Conservation (phyloP, 805 yeast genomes). For the Metschnikowia cerradonensis region DNA sequence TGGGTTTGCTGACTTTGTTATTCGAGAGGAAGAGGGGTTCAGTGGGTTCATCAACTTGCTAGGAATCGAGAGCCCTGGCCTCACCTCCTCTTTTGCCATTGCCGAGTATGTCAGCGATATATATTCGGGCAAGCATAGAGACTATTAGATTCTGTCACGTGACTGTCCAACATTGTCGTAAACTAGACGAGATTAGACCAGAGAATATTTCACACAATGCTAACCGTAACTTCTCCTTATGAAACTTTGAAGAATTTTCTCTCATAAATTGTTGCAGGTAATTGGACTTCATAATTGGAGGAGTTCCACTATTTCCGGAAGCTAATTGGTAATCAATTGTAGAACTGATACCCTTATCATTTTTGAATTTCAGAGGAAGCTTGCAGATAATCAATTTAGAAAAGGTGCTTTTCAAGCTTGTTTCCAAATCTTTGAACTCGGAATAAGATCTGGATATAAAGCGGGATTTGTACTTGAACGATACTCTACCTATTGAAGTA, state of each 20-base stretch:
- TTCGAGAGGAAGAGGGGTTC: slow-evolving; percentile 54
- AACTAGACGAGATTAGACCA: too few species aligned
- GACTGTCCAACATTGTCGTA: too few species aligned
- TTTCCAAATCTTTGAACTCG: slow-evolving; percentile 61
- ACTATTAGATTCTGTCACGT: neutral
- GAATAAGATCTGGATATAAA: slow-evolving; percentile 59
- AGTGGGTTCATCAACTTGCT: slow-evolving; percentile 77
- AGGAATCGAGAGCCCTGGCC: slow-evolving; percentile 89
- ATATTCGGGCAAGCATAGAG: slow-evolving; percentile 7
- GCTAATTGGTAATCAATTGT: neutral
- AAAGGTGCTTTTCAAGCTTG: slow-evolving; percentile 45
- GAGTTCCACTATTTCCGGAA: neutral
- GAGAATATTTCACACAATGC: slow-evolving; percentile 25
- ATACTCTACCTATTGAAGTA: neutral
- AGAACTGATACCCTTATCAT: slow-evolving; percentile 27
- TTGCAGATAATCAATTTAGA: slow-evolving; percentile 63
- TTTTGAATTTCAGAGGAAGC: slow-evolving; percentile 52
- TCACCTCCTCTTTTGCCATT: slow-evolving; percentile 79
- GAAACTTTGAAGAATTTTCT: slow-evolving; percentile 26
- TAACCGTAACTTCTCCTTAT: slow-evolving; percentile 73
- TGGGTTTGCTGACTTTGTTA: slow-evolving; percentile 66
- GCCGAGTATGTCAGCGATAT: slow-evolving; percentile 59
- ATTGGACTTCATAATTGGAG: neutral
- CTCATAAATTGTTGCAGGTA: neutral
- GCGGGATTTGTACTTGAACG: slow-evolving; percentile 22